phyloP scores from a whole-genome alignment of 2,329 filamentous ascomycete genomes.

The Exserohilum turcica region DNA sequence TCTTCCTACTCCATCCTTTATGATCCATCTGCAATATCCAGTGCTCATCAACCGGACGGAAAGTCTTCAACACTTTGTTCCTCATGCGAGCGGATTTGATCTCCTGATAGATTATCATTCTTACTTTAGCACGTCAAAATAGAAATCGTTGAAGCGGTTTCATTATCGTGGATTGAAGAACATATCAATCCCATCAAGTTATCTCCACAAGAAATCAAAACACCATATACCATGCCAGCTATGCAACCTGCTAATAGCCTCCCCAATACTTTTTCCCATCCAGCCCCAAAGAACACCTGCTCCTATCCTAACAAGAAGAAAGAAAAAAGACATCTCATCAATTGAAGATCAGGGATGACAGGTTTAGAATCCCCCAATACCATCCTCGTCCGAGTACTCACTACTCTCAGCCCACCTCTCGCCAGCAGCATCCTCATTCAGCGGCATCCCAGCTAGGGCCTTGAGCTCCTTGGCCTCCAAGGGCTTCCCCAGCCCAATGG shows the following conservation, averaged over 20 bases:
- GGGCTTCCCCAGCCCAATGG: slow-evolving; percentile 34
- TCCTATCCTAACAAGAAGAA: not conserved
- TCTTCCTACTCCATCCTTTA: no score
- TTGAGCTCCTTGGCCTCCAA: slow-evolving; percentile 26
- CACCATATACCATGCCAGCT: not conserved
- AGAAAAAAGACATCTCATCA: not conserved
- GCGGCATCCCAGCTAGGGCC: slow-evolving; percentile 25
- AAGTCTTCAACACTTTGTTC: no score
- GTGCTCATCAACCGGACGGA: no score
- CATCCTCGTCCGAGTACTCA: slow-evolving; percentile 8
- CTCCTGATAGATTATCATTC: no score
- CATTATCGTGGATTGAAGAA: not conserved
- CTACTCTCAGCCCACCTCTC: slow-evolving; percentile 1
- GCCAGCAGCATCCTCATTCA: slow-evolving; percentile 19
- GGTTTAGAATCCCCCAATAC: slow-evolving; percentile 8
- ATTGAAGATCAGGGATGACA: no score
- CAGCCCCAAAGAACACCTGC: not conserved
- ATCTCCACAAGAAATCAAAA: not conserved
- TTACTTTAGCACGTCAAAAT: no score
- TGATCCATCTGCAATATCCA: no score
- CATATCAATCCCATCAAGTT: not conserved
- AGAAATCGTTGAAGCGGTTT: not conserved
- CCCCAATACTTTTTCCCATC: not conserved
- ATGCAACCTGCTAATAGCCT: not conserved
- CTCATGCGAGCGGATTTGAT: no score